A percentile compares a stretch with the other conserved stretches of the same genome.
These are phyloP conservation scores for Diaporthe vaccinii DNA, from an alignment of 2,329 filamentous ascomycete species.

Conservation along the genomic window DNA sequence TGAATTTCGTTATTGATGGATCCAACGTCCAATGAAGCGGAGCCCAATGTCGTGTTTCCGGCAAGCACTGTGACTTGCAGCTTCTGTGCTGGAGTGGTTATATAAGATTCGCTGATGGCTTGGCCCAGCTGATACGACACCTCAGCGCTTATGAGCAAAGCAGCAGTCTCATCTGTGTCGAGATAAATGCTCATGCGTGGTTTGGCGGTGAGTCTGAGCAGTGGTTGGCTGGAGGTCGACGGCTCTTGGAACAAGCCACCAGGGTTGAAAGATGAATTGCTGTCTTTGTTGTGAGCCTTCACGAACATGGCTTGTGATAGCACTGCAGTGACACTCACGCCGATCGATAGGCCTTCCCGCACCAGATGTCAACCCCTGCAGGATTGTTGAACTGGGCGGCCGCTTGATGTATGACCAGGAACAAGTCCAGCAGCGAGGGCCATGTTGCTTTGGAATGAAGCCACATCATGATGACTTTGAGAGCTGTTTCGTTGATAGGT, in stretches of 20 bases:
- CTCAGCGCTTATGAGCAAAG: constrained; percentile 58
- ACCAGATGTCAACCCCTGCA: constrained; percentile 40
- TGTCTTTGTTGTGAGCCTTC: constrained; percentile 41
- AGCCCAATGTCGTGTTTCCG: constrained; percentile 18
- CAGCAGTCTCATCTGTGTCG: constrained; percentile 52
- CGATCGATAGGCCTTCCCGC: constrained; percentile 39
- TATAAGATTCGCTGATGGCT: constrained; percentile 44
- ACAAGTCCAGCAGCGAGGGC: constrained; percentile 19
- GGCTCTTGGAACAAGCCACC: constrained; percentile 61
- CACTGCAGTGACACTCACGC: constrained; percentile 17
- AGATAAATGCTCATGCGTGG: constrained; percentile 63
- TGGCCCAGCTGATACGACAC: constrained; percentile 55
- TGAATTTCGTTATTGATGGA: constrained; percentile 40
- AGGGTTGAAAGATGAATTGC: constrained; percentile 61
- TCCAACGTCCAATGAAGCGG: constrained; percentile 38
- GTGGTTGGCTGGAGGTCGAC: constrained; percentile 48
- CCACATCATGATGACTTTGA: neutral
- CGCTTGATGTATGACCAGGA: neutral
- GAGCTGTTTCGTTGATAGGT: neutral
- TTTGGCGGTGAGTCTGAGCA: constrained; percentile 59
- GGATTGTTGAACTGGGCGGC: constrained; percentile 41
- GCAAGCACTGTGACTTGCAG: constrained; percentile 36
- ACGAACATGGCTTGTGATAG: neutral
- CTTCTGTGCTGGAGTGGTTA: constrained; percentile 24
- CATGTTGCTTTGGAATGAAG: neutral